Percentiles rank a stretch among this genome's conserved stretches.
These are phyloP conservation scores for Dalbergia cultrata DNA, from an alignment of 306 rosid species.

Conservation along the genomic window DNA sequence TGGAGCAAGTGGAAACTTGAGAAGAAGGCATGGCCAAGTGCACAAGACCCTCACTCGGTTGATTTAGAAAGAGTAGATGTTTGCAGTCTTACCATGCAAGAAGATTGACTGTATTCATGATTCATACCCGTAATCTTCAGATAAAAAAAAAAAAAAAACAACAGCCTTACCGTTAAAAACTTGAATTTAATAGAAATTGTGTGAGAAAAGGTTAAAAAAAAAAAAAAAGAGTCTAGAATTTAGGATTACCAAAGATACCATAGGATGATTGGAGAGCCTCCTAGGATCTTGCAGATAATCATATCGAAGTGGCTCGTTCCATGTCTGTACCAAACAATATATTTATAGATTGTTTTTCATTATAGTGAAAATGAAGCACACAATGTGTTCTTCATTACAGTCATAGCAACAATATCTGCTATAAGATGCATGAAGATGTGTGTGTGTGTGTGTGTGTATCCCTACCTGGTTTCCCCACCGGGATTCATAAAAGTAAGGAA, in stretches of 20 bases:
- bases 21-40: no score
- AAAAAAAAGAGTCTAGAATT: not conserved
- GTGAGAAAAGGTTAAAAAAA: not conserved
- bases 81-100: no score
- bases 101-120: no score
- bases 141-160: no score
- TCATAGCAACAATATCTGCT: conserved; percentile 17
- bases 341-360: not conserved
- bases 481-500: conserved; percentile 21
- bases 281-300: not conserved
- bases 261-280: conserved; percentile 10
- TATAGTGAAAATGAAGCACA: conserved; percentile 9
- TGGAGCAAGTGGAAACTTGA: no score
- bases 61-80: no score
- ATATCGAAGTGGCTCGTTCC: not conserved
- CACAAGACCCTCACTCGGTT: no score
- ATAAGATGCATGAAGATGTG: not conserved
- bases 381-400: conserved; percentile 11
- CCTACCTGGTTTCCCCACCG: conserved; percentile 40
- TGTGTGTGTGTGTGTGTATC: not conserved
- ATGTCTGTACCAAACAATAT: conserved; percentile 26
- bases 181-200: conserved; percentile 4
- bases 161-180: not conserved
- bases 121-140: no score
- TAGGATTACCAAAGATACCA: conserved; percentile 34